Evolutionary conservation across 208 protist species (phyloP).

Genomic region (Wallacemonas rigidus): DNA sequence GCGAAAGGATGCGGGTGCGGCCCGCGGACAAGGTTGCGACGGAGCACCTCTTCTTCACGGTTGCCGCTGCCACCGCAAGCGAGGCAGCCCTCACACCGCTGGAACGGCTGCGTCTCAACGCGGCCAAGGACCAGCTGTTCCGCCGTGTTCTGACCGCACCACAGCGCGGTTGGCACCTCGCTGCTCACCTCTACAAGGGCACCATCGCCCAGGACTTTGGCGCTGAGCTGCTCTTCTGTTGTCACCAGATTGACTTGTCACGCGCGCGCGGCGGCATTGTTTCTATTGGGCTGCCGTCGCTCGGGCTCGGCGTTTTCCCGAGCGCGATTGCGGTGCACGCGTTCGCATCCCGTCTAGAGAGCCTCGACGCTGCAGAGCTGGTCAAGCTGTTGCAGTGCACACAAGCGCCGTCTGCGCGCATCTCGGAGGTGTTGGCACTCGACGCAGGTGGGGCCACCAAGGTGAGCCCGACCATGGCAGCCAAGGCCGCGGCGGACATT

Average conservation of each 20-base stretch:
- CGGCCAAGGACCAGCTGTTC: slow-evolving; percentile 36
- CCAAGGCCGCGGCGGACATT: not conserved
- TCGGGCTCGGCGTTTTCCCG: slow-evolving; percentile 41
- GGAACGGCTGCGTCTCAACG: slow-evolving; percentile 31
- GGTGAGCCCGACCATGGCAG: not conserved
- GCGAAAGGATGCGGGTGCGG: not conserved
- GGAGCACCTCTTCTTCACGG: slow-evolving; percentile 14
- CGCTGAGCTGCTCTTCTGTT: slow-evolving; percentile 47
- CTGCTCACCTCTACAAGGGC: slow-evolving; percentile 22
- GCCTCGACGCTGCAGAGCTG: not conserved
- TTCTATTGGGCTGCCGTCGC: slow-evolving; percentile 39
- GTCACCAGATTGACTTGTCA: slow-evolving; percentile 19
- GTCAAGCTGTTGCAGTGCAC: slow-evolving; percentile 2
- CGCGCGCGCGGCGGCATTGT: slow-evolving; percentile 7
- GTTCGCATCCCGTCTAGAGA: slow-evolving; percentile 18
- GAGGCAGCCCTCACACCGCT: slow-evolving; percentile 30
- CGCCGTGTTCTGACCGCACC: slow-evolving; percentile 27
- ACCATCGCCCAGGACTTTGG: slow-evolving; percentile 34
- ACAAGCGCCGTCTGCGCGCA: not conserved
- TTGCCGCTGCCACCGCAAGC: not conserved
- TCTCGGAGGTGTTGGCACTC: not conserved
- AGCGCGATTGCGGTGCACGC: slow-evolving; percentile 23
- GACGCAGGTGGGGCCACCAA: not conserved
- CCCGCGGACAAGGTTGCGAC: slow-evolving; percentile 13
- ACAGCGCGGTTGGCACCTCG: slow-evolving; percentile 26